phyloP scores from a whole-genome alignment of 257 asterid species.

The Parsonsia alboflavescens region DNA sequence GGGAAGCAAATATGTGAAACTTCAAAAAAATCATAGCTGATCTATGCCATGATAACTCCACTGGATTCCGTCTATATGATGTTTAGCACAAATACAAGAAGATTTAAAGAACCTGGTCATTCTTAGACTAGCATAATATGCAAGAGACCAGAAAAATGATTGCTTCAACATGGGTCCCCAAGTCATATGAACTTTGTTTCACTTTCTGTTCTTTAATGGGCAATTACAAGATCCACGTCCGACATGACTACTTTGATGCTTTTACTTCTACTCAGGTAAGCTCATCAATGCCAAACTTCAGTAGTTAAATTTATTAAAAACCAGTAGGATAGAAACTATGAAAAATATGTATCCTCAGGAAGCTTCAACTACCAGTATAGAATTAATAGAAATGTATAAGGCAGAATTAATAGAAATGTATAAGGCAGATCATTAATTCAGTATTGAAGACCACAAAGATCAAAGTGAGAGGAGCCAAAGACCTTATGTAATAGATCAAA shows the following conservation, averaged over 20 bases:
- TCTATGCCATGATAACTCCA: neutral
- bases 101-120: neutral
- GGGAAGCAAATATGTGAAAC: neutral
- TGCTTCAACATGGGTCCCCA: neutral
- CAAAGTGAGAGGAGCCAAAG: conserved; percentile 12
- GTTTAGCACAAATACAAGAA: neutral
- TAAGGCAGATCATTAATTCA: neutral
- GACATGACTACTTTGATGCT: neutral
- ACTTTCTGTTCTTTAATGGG: neutral
- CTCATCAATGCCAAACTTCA: neutral
- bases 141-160: neutral
- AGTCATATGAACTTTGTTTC: neutral
- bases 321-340: neutral
- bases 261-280: neutral
- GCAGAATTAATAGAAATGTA: neutral
- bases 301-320: neutral
- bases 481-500: conserved; percentile 16
- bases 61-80: neutral
- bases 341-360: neutral
- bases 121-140: neutral
- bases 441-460: conserved; percentile 8
- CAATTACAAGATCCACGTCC: neutral
- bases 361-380: neutral
- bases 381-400: neutral
- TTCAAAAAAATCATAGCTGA: neutral